phyloP scores from a whole-genome alignment of 1,284 basidiomycete genomes.

The Ustilago trichophora region DNA sequence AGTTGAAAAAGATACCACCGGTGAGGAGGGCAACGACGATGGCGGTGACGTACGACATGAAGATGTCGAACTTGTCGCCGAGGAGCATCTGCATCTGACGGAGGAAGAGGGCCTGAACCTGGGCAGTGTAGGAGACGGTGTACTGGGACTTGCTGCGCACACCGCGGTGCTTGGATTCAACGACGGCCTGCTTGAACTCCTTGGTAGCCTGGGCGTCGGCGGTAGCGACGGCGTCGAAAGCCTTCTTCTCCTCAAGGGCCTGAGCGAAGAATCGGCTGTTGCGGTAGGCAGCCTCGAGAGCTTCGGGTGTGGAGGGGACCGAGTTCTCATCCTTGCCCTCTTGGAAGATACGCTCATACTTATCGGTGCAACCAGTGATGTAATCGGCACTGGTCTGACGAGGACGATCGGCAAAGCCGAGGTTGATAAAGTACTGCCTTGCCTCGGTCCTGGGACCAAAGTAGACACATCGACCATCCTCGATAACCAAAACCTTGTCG shows the following conservation, averaged over 20 bases:
- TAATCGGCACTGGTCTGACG: constrained; percentile 76
- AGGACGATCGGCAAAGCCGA: constrained; percentile 74
- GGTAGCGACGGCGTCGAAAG: constrained; percentile 35
- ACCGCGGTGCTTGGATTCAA: constrained; percentile 53
- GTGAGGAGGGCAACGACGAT: constrained; percentile 57
- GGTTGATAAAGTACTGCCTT: constrained; percentile 74
- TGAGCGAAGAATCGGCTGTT: constrained; percentile 35
- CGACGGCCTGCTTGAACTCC: constrained; percentile 29
- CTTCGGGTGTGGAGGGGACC: constrained; percentile 44
- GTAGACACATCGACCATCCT: constrained; percentile 82
- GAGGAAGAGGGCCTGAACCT: constrained; percentile 49
- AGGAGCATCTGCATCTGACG: constrained; percentile 56
- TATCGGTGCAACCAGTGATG: constrained; percentile 72
- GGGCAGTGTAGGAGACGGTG: constrained; percentile 52
- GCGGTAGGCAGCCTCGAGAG: constrained; percentile 40
- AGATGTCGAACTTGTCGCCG: constrained; percentile 46
- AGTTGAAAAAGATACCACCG: constrained; percentile 54
- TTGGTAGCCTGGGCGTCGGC: constrained; percentile 46
- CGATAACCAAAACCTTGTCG: constrained; percentile 71
- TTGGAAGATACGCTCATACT: constrained; percentile 73
- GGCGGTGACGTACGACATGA: constrained; percentile 55
- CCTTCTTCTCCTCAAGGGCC: constrained; percentile 64
- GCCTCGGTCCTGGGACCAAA: constrained; percentile 79
- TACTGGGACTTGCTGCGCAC: constrained; percentile 48
- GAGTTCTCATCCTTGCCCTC: constrained; percentile 24